Evolutionary conservation across 805 yeast species (phyloP).

Genomic region (Dipodascopsis uninucleata): DNA sequence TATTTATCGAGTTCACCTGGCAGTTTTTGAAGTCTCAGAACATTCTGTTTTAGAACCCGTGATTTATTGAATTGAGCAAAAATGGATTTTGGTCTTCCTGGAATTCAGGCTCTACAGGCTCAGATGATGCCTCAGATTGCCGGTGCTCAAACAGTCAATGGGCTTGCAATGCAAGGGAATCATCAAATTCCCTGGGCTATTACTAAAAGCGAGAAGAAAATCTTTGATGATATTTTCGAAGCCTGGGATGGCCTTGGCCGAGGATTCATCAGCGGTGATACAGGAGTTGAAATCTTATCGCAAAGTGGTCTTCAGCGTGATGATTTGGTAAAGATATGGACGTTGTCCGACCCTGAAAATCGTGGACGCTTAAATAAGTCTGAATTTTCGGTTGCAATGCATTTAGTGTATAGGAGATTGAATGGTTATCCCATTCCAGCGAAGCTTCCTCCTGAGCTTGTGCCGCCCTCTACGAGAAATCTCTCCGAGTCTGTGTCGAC

Average conservation of each 20-base stretch:
- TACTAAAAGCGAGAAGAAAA: conserved; percentile 78
- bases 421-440: conserved; percentile 85
- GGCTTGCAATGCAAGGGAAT: conserved; percentile 58
- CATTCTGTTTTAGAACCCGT: too few relatives aligned
- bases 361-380: conserved; percentile 81
- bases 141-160: conserved; percentile 35
- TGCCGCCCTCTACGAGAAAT: conserved; percentile 80
- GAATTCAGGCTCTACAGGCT: conserved; percentile 32
- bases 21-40: too few relatives aligned
- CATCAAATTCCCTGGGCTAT: conserved; percentile 71
- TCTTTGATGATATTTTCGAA: conserved; percentile 80
- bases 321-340: conserved; percentile 90
- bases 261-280: conserved; percentile 74
- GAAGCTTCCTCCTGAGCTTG: conserved; percentile 78
- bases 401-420: conserved; percentile 78
- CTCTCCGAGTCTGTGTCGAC: conserved; percentile 66
- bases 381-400: conserved; percentile 96
- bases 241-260: conserved; percentile 72
- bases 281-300: conserved; percentile 81
- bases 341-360: conserved; percentile 74
- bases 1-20: too few relatives aligned
- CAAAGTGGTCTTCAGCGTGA: conserved; percentile 84
- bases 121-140: conserved; percentile 60
- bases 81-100: conserved; percentile 9
- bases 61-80: neutral